Base-by-base conservation (phyloP, 495 filamentous ascomycete species). In the Talaromyces trachyspermus region DNA sequence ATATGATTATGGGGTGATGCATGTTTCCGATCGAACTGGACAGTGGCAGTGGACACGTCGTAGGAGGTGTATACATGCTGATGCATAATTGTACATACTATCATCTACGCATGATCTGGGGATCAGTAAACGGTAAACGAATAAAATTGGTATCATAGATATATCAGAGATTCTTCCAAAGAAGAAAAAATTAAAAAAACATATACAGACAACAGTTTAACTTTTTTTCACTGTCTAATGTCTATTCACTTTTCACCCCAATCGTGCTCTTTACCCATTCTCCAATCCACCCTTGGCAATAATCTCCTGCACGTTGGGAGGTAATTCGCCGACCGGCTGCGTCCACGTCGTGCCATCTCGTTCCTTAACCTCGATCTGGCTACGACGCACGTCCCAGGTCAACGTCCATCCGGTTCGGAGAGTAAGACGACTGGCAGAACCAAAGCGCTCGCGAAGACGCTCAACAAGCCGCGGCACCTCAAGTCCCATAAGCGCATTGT, bases 251-350 rank as follows among this genome's bases (percentile, higher is more conserved):
- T 30, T 42, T 25, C 9, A 42, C 20, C 15, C 39, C 39, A 58
- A 81, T 84, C 64, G 85, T 73, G 35, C 70, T 70, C 73, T 86
- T 86, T 3, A 94, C 86, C 90, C 90, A 95, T 80, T 78, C 70
- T 89, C 87, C 56, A 95, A 57, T 7, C 84, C 84, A 3, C 46
- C 46, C 46, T 70, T 60, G n/a, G 86, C 88, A 56, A 95, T 81
- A 49, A 95, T 91, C 61, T 87, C 87, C 61, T 96, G 91, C 48
- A 96, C 86, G 60, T 89, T 95, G 1, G 85, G 79, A 37, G 89
- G 85, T 48, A 95, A 58, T 69, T 91, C 86, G 6, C 87, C 86
- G 2, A 95, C 88, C 66, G 84, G 84, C 56, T 89, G 74, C 35
- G 69, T 82, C 92, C 90, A 96, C 46, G 59, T 71, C 30, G 61